Evolutionary conservation across 768 basidiomycete species (phyloP).

Genomic region (Tylopilus vinaceipallidus): DNA sequence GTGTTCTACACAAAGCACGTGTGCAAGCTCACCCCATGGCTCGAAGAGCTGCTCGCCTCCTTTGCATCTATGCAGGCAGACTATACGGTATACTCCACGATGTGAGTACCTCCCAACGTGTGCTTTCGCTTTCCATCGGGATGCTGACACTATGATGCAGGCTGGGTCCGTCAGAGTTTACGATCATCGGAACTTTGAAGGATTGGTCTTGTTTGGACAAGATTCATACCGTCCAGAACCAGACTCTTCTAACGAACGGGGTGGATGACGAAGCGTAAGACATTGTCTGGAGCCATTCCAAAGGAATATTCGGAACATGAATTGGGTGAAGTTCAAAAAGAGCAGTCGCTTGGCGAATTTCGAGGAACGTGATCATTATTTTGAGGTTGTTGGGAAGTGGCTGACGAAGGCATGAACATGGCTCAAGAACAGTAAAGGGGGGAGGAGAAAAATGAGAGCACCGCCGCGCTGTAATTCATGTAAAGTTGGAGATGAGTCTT

Average conservation of each 20-base stretch:
- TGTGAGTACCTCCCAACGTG: conserved; percentile 23
- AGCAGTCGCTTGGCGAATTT: conserved; percentile 17
- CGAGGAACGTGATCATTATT: conserved; percentile 20
- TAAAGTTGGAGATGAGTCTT: too few relatives aligned
- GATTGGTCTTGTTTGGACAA: conserved; percentile 47
- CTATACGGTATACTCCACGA: conserved; percentile 33
- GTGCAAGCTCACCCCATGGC: conserved; percentile 34
- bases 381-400: conserved; percentile 16
- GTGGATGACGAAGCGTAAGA: conserved; percentile 40
- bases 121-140: not conserved
- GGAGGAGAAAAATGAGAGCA: too few relatives aligned
- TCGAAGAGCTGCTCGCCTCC: conserved; percentile 30
- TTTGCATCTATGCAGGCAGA: conserved; percentile 28
- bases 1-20: conserved; percentile 35
- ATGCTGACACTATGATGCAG: conserved; percentile 3
- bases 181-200: conserved; percentile 40
- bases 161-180: conserved; percentile 34
- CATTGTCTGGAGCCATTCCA: conserved; percentile 35
- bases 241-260: conserved; percentile 41
- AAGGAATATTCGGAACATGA: conserved; percentile 30
- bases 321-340: conserved; percentile 35
- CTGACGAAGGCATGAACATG: conserved; percentile 7
- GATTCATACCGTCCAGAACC: conserved; percentile 37
- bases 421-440: too few relatives aligned
- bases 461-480: too few relatives aligned